Evolutionary conservation across 371 early-diverging fungal genomes (phyloP).

Genomic region (Catenaria anguillulae): DNA sequence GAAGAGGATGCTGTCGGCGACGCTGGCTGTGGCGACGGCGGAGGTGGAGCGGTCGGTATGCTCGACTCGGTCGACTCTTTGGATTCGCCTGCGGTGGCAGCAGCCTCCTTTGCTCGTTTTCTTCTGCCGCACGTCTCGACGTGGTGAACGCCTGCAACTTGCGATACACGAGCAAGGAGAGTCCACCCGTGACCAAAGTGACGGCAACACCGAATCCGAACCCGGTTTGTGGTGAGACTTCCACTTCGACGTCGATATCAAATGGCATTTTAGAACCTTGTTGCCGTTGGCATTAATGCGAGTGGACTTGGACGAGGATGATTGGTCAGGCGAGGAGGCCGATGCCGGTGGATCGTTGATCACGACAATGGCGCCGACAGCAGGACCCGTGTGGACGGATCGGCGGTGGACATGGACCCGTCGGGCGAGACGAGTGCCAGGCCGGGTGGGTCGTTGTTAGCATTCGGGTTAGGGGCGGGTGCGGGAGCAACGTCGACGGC

Average conservation of each 20-base stretch:
- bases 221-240: background rate
- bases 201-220: constrained; percentile 1
- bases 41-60: background rate
- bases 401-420: background rate
- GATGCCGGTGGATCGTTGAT: background rate
- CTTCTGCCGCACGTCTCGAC: background rate
- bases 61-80: too few species aligned
- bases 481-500: background rate
- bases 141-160: background rate
- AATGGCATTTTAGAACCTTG: background rate
- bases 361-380: background rate
- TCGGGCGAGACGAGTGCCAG: background rate
- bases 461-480: too few species aligned
- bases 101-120: background rate
- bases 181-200: background rate
- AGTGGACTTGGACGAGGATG: too few species aligned
- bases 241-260: background rate
- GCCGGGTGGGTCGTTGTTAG: background rate
- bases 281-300: background rate
- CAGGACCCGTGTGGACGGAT: background rate
- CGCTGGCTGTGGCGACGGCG: background rate
- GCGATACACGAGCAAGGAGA: background rate
- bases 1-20: background rate
- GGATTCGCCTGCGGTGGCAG: too few species aligned
- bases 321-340: background rate